Evolutionary conservation across 805 yeast genomes (phyloP).

Genomic region (Brettanomyces sp.): DNA sequence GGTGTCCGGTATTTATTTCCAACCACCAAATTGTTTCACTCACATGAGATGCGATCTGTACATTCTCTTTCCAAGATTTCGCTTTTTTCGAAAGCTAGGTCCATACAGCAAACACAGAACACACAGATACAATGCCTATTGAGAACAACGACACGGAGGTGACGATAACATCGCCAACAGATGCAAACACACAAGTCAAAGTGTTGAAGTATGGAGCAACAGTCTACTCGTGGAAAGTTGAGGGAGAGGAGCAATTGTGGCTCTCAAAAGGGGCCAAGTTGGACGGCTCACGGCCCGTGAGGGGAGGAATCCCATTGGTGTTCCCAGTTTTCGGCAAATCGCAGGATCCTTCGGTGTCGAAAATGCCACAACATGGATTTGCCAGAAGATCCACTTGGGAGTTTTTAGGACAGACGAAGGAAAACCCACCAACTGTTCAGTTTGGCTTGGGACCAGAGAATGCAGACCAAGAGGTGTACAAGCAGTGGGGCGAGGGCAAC

Average conservation of each 20-base stretch:
- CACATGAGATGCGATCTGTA: too few species aligned
- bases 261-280: slow-evolving; percentile 65
- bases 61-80: too few species aligned
- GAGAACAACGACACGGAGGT: slow-evolving; percentile 60
- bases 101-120: neutral
- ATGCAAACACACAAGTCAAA: slow-evolving; percentile 46
- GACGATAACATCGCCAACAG: slow-evolving; percentile 43
- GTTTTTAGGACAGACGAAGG: slow-evolving; percentile 75
- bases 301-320: slow-evolving; percentile 96
- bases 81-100: neutral
- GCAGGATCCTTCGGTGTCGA: slow-evolving; percentile 46
- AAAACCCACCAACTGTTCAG: slow-evolving; percentile 69
- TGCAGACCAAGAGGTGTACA: slow-evolving; percentile 50
- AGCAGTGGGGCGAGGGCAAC: slow-evolving; percentile 43
- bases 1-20: too few species aligned
- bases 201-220: slow-evolving; percentile 86
- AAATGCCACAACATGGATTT: slow-evolving; percentile 93
- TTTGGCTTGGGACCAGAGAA: slow-evolving; percentile 86
- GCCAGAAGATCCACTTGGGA: slow-evolving; percentile 92
- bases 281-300: slow-evolving; percentile 88
- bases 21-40: too few species aligned
- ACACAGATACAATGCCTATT: slow-evolving; percentile 37
- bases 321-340: slow-evolving; percentile 88
- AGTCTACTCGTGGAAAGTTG: slow-evolving; percentile 68
- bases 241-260: slow-evolving; percentile 79